Evolutionary conservation across 805 yeast species (phyloP).

Genomic region (Metschnikowia dekortorum): DNA sequence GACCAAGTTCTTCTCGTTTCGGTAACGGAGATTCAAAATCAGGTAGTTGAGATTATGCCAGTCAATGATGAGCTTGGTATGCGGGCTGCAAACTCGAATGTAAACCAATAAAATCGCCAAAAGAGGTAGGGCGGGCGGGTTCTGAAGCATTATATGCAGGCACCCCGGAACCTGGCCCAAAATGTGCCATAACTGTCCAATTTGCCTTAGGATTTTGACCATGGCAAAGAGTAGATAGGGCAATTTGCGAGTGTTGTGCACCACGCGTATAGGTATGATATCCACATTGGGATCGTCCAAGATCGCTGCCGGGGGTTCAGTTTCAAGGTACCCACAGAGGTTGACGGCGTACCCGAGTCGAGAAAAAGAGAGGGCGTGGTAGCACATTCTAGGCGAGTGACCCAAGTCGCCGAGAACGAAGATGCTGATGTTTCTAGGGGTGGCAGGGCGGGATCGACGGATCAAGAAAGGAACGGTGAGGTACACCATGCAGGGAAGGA

Average conservation of each 20-base stretch:
- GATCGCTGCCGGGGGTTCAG: constrained; percentile 48
- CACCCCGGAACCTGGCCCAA: constrained; percentile 56
- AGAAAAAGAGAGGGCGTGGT: constrained; percentile 82
- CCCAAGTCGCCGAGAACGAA: constrained; percentile 91
- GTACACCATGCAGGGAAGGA: constrained; percentile 43
- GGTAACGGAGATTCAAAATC: constrained; percentile 64
- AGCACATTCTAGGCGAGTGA: constrained; percentile 90
- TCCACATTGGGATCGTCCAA: constrained; percentile 48
- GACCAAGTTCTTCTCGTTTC: constrained; percentile 51
- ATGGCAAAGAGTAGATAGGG: constrained; percentile 58
- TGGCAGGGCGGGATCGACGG: constrained; percentile 20
- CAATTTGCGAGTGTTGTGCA: constrained; percentile 34
- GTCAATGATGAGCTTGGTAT: constrained; percentile 71
- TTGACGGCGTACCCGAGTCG: constrained; percentile 68
- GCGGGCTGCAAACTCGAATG: constrained; percentile 44
- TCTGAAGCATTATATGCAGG: constrained; percentile 70
- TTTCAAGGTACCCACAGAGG: constrained; percentile 76
- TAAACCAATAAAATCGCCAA: constrained; percentile 58
- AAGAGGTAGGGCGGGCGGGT: constrained; percentile 91
- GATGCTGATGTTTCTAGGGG: constrained; percentile 56
- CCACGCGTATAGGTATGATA: constrained; percentile 43
- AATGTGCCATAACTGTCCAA: constrained; percentile 41
- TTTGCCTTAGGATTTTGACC: constrained; percentile 57
- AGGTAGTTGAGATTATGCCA: constrained; percentile 96
- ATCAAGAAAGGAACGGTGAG: constrained; percentile 34